A percentile compares a stretch with the other conserved stretches of the same genome.
Evolutionary conservation across 805 yeast genomes (phyloP).

Genomic region (Ogataea philodendri): DNA sequence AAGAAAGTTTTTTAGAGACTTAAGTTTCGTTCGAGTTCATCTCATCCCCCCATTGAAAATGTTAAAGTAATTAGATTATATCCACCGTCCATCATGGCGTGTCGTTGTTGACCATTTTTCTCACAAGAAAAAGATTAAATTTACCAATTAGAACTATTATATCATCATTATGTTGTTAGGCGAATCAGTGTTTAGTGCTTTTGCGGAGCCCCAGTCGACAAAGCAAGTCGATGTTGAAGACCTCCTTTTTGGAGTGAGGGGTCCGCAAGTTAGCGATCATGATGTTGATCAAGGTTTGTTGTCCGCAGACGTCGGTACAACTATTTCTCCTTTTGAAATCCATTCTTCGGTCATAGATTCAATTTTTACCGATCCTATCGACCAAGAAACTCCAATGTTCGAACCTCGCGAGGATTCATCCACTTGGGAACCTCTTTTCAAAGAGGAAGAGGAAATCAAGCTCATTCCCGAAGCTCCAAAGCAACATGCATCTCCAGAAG

Average conservation of each 20-base stretch:
- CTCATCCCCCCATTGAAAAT: slow-evolving; percentile 20
- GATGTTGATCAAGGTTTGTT: slow-evolving; percentile 1
- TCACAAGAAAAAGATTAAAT: slow-evolving; percentile 5
- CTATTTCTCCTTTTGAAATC: slow-evolving; percentile 50
- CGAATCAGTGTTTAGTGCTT: slow-evolving; percentile 33
- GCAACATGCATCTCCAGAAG: background rate
- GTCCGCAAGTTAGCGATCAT: background rate
- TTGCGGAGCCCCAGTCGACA: slow-evolving; percentile 13
- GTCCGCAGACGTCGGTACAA: slow-evolving; percentile 8
- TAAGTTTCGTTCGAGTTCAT: slow-evolving; percentile 15
- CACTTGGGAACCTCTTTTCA: slow-evolving; percentile 62
- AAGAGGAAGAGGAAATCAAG: slow-evolving; percentile 31
- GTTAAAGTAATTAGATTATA: slow-evolving; percentile 23
- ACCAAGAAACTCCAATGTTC: slow-evolving; percentile 55
- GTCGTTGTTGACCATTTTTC: slow-evolving; percentile 10
- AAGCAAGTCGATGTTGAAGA: slow-evolving; percentile 4
- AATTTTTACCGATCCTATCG: slow-evolving; percentile 39
- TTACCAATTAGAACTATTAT: slow-evolving; percentile 6
- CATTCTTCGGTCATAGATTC: slow-evolving; percentile 53
- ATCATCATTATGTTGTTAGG: slow-evolving; percentile 32
- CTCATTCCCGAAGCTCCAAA: background rate
- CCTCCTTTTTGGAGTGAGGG: slow-evolving; percentile 2
- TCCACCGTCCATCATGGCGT: slow-evolving; percentile 30
- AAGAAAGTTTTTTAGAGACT: slow-evolving; percentile 14
- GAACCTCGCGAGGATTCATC: slow-evolving; percentile 44